phyloP scores from a whole-genome alignment of 1,284 basidiomycete genomes.

The Abortiporus biennis region DNA sequence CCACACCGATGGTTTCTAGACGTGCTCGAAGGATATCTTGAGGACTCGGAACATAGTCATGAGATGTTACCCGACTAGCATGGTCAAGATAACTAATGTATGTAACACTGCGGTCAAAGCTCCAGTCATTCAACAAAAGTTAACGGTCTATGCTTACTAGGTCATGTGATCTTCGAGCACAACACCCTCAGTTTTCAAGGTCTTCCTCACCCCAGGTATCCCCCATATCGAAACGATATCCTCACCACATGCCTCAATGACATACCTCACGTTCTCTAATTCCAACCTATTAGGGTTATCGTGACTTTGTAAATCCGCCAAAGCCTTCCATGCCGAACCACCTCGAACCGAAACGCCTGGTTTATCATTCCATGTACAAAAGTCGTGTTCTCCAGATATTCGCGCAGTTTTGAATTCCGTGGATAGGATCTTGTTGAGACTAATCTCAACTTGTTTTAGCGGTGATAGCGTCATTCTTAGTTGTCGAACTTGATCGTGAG shows the following conservation, averaged over 20 bases:
- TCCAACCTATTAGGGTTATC: constrained; percentile 19
- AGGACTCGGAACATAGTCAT: constrained; percentile 47
- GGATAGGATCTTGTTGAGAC: constrained; percentile 25
- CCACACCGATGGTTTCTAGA: constrained; percentile 57
- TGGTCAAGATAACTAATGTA: constrained; percentile 51
- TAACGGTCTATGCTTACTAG: constrained; percentile 38
- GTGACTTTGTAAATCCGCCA: constrained; percentile 11
- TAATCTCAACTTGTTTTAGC: constrained; percentile 49
- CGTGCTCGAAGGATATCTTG: constrained; percentile 61
- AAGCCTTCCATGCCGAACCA: constrained; percentile 42
- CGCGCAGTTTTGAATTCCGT: constrained; percentile 6
- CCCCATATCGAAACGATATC: constrained; percentile 51
- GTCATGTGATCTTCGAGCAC: constrained; percentile 49
- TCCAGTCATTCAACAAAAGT: not conserved
- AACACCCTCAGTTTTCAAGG: constrained; percentile 36
- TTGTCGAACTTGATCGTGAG: constrained; percentile 32
- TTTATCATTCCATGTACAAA: not conserved
- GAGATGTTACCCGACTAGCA: constrained; percentile 40
- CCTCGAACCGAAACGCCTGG: constrained; percentile 42
- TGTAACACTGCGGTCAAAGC: not conserved
- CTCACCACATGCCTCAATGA: constrained; percentile 47
- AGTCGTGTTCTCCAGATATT: not conserved
- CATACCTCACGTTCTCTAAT: constrained; percentile 37
- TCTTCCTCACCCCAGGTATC: constrained; percentile 33
- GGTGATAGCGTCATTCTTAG: constrained; percentile 48